Base-by-base conservation (phyloP, 306 rosid species). In the Gynostemma pentaphyllum region DNA sequence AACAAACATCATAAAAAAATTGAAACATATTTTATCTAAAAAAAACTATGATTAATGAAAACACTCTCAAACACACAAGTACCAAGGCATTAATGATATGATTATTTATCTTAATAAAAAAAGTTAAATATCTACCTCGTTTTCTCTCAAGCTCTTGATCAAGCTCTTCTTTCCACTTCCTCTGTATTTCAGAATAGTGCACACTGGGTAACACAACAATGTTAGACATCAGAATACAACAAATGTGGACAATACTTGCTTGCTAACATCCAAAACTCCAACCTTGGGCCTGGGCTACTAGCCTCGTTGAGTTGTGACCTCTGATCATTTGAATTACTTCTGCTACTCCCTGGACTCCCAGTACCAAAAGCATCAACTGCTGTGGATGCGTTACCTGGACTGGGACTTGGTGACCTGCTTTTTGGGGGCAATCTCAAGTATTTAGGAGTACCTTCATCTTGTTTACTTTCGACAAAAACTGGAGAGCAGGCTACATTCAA, bases 101-200 rank as follows among this genome's bases (percentile, higher is more conserved):
- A 11, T 40, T 3, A 55, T 29, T 19, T 15, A 23, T 21, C 3
- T 21, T 37, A 34, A n/a, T 36, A 47, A 28, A 71, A 30, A 50
- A 34, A 30, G 5, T 14, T 22, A 78, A 67, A 39, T 13, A 62
- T 66, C 70, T 59, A 94, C 99, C 99, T 89, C 99, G 87, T 73
- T 85, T 84, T 76, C 95, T 83, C 77, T 85, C 95, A 21, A 94
- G 99, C 83, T 94, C 99, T 67, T 86, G 97, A 67, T 86, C 91
- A 21, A 94, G 99, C 80, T 94, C 99, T 80, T 89, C 99, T 74
- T 94, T 89, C 99, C 99, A 94, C 81, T 87, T 89, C 72, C 87
- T 89, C 77, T 89, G 87, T 72, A 83, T 89, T 74, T 94, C 97
- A 4, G 97, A 84, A 74, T 79, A 84, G 84, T 79, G 80, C 76